Base-by-base conservation (phyloP, 2,329 filamentous ascomycete species). In the Paecilomyces variotii region DNA sequence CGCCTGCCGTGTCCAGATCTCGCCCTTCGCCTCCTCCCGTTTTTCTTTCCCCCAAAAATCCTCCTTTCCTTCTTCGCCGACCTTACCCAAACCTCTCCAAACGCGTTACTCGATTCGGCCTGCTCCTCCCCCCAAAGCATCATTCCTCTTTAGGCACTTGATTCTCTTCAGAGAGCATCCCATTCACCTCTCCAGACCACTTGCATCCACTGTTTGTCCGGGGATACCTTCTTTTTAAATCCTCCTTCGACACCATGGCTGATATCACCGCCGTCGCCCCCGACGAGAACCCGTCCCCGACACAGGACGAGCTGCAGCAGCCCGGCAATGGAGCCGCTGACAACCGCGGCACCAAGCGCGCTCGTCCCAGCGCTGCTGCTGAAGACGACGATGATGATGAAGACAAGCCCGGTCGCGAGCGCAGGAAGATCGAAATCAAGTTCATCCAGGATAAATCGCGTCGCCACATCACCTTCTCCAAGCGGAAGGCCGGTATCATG, bases 381-480 rank as follows among this genome's bases (percentile, higher is more conserved):
- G 93, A 97, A 74, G 94, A 97, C 73, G 94, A 97, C 66, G 93
- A 97, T 65, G 94, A 97, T 65, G 92, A 97, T 68, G 92, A 96
- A 68, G 93, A 97, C 77, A 97, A 97, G 86, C 91, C 91, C 63
- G 91, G 91, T 72, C 92, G 94, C 78, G 94, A 97, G 84, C 88
- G 94, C 74, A 87, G 94, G 80, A 99, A 99, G 88, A 99, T 99
- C 71, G 94, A 99, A 79, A 99, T 99, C 81, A 99, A 99, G 84
- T 99, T 99, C 81, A 99, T 99, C 78, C 93, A 92, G 78, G 94
- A 99, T 80, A 99, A 99, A 83, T 97, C 93, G 80, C 91, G 94
- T 80, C 89, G 94, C 63, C 94, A 99, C 82, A 99, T 97, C 75
- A 97, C 94, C 71, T 97, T 99, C 78, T 97, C 93, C 68, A 99